Evolutionary conservation across 2,329 filamentous ascomycete genomes (phyloP).

Genomic region (Pseudocercospora vitis): DNA sequence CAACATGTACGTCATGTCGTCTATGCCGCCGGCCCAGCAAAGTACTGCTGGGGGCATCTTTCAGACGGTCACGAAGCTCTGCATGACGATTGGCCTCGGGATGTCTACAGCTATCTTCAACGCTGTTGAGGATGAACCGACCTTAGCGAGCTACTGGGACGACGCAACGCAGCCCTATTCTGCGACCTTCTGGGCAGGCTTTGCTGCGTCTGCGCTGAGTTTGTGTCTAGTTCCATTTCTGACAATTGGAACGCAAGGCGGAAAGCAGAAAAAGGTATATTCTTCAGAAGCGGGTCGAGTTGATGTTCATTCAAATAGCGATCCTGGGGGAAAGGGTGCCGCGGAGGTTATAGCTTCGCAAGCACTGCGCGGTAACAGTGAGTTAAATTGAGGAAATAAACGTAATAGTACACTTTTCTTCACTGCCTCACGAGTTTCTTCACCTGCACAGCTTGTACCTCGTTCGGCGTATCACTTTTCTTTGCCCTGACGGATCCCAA

Average conservation of each 20-base stretch:
- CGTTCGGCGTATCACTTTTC: too few relatives aligned
- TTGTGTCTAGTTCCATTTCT: constrained; percentile 55
- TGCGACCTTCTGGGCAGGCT: constrained; percentile 53
- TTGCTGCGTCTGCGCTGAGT: constrained; percentile 47
- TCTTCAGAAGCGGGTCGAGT: too few relatives aligned
- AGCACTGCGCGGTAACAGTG: too few relatives aligned
- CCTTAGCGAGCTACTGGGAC: constrained; percentile 46
- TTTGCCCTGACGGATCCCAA: too few relatives aligned
- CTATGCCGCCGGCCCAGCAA: constrained; percentile 62
- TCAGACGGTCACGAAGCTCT: constrained; percentile 64
- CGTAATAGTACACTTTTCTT: too few relatives aligned
- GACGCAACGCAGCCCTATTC: constrained; percentile 50
- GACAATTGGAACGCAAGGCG: constrained; percentile 55
- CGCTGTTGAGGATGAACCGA: constrained; percentile 40
- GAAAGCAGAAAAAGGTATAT: constrained; percentile 27
- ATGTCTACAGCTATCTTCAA: constrained; percentile 63
- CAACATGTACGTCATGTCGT: constrained; percentile 72
- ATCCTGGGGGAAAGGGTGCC: too few relatives aligned
- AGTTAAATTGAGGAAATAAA: too few relatives aligned
- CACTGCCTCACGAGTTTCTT: too few relatives aligned
- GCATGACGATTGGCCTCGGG: constrained; percentile 60
- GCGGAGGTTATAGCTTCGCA: too few relatives aligned
- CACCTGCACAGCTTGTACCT: too few relatives aligned
- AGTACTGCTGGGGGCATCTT: constrained; percentile 67
- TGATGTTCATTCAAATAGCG: too few relatives aligned